Percentiles rank a stretch among this genome's conserved stretches.
phyloP scores from a whole-genome alignment of 441 rosid genomes.

The Syzygium malaccense region DNA sequence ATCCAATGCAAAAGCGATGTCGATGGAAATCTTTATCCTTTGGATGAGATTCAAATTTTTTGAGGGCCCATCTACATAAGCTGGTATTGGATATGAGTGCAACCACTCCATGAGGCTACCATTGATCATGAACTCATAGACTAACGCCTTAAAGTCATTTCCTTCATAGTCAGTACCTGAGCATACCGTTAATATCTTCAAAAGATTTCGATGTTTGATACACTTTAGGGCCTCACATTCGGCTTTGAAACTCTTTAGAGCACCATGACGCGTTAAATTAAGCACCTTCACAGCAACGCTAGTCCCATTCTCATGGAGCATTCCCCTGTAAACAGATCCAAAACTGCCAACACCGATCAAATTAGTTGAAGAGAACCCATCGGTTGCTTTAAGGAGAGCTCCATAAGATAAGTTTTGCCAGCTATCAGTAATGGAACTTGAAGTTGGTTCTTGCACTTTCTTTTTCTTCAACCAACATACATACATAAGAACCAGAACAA shows the following conservation, averaged over 20 bases:
- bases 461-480: background rate
- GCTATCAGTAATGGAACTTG: background rate
- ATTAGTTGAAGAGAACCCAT: background rate
- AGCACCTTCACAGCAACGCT: background rate
- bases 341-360: background rate
- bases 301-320: background rate
- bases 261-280: accelerated
- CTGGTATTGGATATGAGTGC: background rate
- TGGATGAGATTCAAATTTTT: background rate
- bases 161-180: background rate
- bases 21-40: background rate
- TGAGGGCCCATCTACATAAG: accelerated
- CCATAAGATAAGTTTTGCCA: background rate
- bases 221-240: background rate
- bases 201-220: background rate
- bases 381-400: background rate
- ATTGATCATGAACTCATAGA: background rate
- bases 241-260: background rate
- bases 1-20: background rate
- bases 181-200: background rate
- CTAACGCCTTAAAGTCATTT: background rate
- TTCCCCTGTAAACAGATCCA: background rate
- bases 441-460: background rate
- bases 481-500: background rate
- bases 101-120: background rate